Percentiles rank a stretch among this genome's conserved stretches.
Conservation (phyloP, 1,139 yeast species). For the Magnusiomyces sp. region DNA sequence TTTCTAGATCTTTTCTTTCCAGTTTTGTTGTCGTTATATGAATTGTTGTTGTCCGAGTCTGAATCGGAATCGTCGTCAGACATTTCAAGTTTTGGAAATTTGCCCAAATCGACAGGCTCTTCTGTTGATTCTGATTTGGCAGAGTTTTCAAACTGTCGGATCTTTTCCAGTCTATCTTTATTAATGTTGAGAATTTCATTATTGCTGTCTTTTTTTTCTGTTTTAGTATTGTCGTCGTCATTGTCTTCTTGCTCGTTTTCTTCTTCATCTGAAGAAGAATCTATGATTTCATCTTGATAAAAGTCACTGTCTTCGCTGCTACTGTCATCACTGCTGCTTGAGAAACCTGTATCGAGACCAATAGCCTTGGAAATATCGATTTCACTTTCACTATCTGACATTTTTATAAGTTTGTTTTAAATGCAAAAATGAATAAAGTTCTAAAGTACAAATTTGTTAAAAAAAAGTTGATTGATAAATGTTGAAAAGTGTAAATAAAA, state of each 20-base stretch:
- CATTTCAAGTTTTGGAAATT: not conserved
- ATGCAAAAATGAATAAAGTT: not conserved
- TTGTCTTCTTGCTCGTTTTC: not conserved
- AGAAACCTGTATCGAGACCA: slow-evolving; percentile 3
- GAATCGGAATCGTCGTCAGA: slow-evolving; percentile 1
- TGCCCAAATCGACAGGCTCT: slow-evolving; percentile 28
- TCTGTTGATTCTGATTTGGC: not conserved
- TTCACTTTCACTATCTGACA: slow-evolving; percentile 7
- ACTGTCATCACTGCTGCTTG: slow-evolving; percentile 2
- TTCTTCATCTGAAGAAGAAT: slow-evolving; percentile 1
- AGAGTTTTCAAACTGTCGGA: not conserved
- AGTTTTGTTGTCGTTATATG: not conserved
- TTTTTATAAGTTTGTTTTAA: not conserved
- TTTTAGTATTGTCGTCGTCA: not conserved
- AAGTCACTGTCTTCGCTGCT: not conserved
- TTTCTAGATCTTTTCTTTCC: not conserved
- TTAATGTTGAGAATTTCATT: too few species aligned
- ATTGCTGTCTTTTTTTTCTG: not conserved
- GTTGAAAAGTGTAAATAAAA: not conserved
- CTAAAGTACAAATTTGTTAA: not conserved
- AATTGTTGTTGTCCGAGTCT: slow-evolving; percentile 2
- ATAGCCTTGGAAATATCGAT: slow-evolving; percentile 7
- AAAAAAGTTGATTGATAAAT: not conserved
- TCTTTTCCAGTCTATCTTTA: slow-evolving; percentile 7
- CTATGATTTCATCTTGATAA: slow-evolving; percentile 7